Percentiles rank a stretch among this genome's conserved stretches.
Conservation (phyloP, 768 basidiomycete species). For the Rhodotorula paludigena region DNA sequence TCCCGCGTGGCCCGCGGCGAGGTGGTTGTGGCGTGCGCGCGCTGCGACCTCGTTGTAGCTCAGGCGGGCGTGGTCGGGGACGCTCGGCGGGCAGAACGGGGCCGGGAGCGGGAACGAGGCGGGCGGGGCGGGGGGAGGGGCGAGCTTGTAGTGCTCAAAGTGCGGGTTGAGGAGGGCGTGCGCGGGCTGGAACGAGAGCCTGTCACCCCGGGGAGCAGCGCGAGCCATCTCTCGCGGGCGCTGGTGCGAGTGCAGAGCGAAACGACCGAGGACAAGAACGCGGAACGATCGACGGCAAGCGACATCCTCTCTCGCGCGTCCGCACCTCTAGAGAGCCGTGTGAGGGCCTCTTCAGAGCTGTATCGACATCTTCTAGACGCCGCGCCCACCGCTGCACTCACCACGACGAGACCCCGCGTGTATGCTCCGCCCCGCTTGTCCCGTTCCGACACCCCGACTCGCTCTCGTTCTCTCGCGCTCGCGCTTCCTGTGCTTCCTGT, state of each 20-base stretch:
- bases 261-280: neutral
- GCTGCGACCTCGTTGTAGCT: conserved; percentile 30
- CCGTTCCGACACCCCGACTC: too few species aligned
- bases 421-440: too few species aligned
- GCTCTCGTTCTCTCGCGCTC: too few species aligned
- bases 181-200: conserved; percentile 19
- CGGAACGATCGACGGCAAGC: too few species aligned
- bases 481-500: too few species aligned
- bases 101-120: neutral
- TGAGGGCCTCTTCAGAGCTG: too few species aligned
- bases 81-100: neutral
- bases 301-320: too few species aligned
- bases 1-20: conserved; percentile 7
- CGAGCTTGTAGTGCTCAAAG: conserved; percentile 41
- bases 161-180: conserved; percentile 32
- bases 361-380: too few species aligned
- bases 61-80: conserved; percentile 21
- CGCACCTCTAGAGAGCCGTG: too few species aligned
- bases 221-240: neutral
- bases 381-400: too few species aligned
- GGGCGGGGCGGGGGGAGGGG: conserved; percentile 1
- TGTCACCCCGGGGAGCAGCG: neutral
- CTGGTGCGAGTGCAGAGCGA: neutral
- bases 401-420: too few species aligned
- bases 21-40: conserved; percentile 38